phyloP scores from a whole-genome alignment of 2,329 filamentous ascomycete genomes.

The Mollisiaceae sp. region DNA sequence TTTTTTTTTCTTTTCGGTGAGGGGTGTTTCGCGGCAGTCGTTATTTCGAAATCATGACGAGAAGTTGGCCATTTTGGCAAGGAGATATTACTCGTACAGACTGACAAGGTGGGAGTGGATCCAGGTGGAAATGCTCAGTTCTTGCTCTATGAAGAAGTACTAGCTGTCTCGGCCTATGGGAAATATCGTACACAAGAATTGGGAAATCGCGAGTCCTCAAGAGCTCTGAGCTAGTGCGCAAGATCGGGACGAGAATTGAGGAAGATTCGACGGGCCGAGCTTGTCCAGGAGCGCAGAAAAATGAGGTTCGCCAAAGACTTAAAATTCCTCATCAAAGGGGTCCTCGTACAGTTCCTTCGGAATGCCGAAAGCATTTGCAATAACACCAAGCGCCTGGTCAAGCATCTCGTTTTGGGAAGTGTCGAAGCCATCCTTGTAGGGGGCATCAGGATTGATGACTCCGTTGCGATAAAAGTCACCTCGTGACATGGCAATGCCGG shows the following conservation, averaged over 20 bases:
- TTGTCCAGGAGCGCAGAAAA: no score
- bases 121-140: neutral
- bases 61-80: neutral
- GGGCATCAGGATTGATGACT: neutral
- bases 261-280: neutral
- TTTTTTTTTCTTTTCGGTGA: no score
- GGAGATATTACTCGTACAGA: neutral
- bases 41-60: neutral
- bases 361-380: slow-evolving; percentile 18
- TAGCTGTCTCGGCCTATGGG: neutral
- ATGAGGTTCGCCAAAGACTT: no score
- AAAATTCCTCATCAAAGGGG: neutral
- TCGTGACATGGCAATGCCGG: slow-evolving; percentile 20
- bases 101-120: neutral
- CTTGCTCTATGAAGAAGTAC: neutral
- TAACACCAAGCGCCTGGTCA: slow-evolving; percentile 22
- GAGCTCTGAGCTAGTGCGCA: neutral
- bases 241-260: neutral
- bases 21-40: neutral
- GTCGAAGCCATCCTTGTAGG: neutral
- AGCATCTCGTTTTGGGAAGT: neutral
- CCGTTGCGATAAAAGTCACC: slow-evolving; percentile 18
- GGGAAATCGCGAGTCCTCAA: neutral
- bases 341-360: neutral
- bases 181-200: neutral